Evolutionary conservation across 768 basidiomycete species (phyloP).

Genomic region (Calocybe gangraenosa): DNA sequence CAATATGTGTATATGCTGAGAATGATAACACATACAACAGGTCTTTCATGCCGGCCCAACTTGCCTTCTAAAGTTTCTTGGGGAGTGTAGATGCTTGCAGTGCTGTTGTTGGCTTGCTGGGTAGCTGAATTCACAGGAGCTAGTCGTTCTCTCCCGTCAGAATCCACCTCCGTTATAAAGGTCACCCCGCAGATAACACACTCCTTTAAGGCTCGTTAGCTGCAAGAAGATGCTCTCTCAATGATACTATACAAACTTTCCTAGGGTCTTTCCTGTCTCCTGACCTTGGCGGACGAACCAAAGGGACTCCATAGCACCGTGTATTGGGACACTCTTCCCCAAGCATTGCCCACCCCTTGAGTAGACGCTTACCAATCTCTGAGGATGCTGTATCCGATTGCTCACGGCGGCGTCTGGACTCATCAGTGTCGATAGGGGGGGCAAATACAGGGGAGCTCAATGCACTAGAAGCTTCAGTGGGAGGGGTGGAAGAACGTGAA

Average conservation of each 20-base stretch:
- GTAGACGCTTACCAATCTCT: constrained; percentile 71
- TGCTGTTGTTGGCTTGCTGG: background rate
- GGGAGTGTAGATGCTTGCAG: background rate
- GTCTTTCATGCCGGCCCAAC: constrained; percentile 1
- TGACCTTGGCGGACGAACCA: constrained; percentile 70
- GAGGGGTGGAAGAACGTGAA: constrained; percentile 71
- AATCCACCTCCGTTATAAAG: constrained; percentile 53
- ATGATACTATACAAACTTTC: constrained; percentile 45
- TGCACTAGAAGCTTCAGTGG: constrained; percentile 66
- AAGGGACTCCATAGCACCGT: constrained; percentile 76
- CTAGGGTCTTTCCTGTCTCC: constrained; percentile 58
- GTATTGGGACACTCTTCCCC: constrained; percentile 75
- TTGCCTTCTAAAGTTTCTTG: background rate
- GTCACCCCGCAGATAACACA: constrained; percentile 69
- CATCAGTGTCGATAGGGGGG: constrained; percentile 62
- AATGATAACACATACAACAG: constrained; percentile 6
- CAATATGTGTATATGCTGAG: too few species aligned
- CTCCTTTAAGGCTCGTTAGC: constrained; percentile 43
- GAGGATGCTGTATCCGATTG: constrained; percentile 80
- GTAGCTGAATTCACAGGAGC: constrained; percentile 21
- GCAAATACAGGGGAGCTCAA: constrained; percentile 62
- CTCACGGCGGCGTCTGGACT: constrained; percentile 61
- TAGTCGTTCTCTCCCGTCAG: constrained; percentile 44
- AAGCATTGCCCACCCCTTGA: constrained; percentile 89
- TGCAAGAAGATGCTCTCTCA: background rate